Base-by-base conservation (phyloP, 2,329 filamentous ascomycete species). In the Trichophyton schoenleinii region DNA sequence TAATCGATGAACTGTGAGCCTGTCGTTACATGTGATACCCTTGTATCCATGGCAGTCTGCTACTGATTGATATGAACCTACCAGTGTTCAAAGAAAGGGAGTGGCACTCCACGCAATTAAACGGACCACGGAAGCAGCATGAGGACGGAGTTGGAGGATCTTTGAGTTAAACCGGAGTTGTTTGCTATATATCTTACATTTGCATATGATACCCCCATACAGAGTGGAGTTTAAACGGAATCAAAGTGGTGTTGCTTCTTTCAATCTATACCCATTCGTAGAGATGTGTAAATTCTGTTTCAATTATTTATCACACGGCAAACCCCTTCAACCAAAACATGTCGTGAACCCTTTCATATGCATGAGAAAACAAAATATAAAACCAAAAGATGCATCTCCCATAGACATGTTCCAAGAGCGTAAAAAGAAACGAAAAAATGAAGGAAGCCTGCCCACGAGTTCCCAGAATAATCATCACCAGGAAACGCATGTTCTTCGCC, bases 1-100 rank as follows among this genome's bases (percentile, higher is more conserved):
- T 63, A 25, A 57, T 63, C 6, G 62, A 63, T 38, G 62, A 63
- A 41, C 53, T 63, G 20, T 63, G 49, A 63, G 6, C 13, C 2
- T 36, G 28, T 28, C 28, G 6, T 20, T 55, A 3, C 13, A 34
- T 38, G 15, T 18, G 7, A 44, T 44, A 20, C n/a, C 41, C 2
- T n/a, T 4, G 2, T n/a, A 42, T 2, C 28, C 6, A 28, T 31
- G 28, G 1, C 6, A 7, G 6, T 31, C 34, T 38, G 11, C 34
- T 3, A 38, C 11, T 38, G 11, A 13, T 13, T 1, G 9, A 3
- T 38, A 38, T 38, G 9, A 13, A 13, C 3, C 9, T 38, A 38
- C 34, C 34, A 38, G 13, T 13, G 34, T 38, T 38, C 34, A 9
- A 38, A 3, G 34, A 9, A 38, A 13, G 34, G 34, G 8, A 13